Evolutionary conservation across 169 alveolate species (phyloP).

Genomic region (Cryptosporidium ubiquitum): DNA sequence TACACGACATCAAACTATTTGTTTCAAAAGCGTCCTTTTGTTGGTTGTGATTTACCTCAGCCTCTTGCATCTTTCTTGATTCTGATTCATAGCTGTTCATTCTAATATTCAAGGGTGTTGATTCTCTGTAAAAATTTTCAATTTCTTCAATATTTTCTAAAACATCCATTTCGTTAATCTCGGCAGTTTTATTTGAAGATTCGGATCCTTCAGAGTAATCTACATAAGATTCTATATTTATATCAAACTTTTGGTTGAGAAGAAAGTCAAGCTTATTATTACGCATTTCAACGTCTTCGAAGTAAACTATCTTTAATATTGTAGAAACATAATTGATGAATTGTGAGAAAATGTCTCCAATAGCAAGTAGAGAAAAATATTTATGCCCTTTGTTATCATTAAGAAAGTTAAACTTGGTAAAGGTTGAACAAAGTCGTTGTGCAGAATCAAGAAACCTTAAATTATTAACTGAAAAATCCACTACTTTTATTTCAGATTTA

Average conservation of each 20-base stretch:
- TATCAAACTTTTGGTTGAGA: constrained; percentile 8
- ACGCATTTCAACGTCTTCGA: background rate
- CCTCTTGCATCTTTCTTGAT: background rate
- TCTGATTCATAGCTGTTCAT: background rate
- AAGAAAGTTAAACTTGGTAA: constrained; percentile 1
- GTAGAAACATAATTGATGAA: constrained; percentile 11
- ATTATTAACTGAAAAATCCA: constrained; percentile 22
- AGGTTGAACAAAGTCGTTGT: background rate
- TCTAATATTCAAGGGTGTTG: background rate
- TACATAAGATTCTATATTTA: background rate
- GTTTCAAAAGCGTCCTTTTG: background rate
- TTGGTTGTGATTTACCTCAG: background rate
- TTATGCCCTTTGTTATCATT: background rate
- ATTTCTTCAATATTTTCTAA: background rate
- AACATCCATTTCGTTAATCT: background rate
- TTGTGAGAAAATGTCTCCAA: constrained; percentile 31
- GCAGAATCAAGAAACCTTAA: constrained; percentile 23
- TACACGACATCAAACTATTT: constrained; percentile 17
- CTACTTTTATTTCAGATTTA: background rate
- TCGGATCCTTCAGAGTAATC: background rate
- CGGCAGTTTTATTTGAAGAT: background rate
- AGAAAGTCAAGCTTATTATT: background rate
- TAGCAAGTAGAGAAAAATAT: constrained; percentile 35
- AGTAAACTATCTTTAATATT: background rate
- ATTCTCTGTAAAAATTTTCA: background rate